Conservation (phyloP, 352 stramenopile genomes). For the Phytophthora pistaciae region DNA sequence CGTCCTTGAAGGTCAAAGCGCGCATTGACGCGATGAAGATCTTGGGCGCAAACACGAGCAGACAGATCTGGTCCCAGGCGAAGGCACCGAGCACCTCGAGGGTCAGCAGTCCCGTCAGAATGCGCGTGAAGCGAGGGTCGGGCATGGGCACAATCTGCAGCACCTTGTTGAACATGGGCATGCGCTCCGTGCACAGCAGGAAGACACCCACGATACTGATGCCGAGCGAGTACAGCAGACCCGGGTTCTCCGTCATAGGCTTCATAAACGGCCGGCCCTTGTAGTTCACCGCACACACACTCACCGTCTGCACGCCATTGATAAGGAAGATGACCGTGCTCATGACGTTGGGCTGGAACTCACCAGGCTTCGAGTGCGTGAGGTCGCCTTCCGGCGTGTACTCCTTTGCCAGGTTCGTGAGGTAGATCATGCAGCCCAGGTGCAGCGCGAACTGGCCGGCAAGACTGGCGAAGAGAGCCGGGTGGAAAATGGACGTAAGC, state of each 20-base stretch:
- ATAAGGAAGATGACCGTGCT: conserved; percentile 99
- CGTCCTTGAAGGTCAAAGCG: conserved; percentile 80
- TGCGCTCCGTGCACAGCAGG: conserved; percentile 93
- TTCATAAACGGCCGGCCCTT: conserved; percentile 99
- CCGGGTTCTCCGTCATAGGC: conserved; percentile 96
- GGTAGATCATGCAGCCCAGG: conserved; percentile 93
- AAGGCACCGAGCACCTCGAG: conserved; percentile 90
- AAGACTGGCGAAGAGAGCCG: conserved; percentile 95
- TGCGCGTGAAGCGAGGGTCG: conserved; percentile 82
- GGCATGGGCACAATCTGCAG: conserved; percentile 94
- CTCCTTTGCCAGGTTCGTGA: conserved; percentile 92
- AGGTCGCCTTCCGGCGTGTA: conserved; percentile 90
- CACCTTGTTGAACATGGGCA: conserved; percentile 93
- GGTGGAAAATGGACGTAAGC: conserved; percentile 96
- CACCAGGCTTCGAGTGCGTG: conserved; percentile 77
- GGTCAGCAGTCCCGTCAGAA: conserved; percentile 83
- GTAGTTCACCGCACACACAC: conserved; percentile 99
- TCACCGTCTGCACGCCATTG: conserved; percentile 95
- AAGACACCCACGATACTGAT: conserved; percentile 89
- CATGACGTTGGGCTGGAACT: conserved; percentile 98
- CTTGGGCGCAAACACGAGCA: conserved; percentile 87
- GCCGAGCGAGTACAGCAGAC: conserved; percentile 94
- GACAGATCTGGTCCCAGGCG: conserved; percentile 86
- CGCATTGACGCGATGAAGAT: conserved; percentile 87
- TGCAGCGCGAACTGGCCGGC: conserved; percentile 97